Evolutionary conservation across 2,329 filamentous ascomycete genomes (phyloP), one percentile per base, ranked within the genome.

Genomic region (Apiospora kogelbergensis): DNA sequence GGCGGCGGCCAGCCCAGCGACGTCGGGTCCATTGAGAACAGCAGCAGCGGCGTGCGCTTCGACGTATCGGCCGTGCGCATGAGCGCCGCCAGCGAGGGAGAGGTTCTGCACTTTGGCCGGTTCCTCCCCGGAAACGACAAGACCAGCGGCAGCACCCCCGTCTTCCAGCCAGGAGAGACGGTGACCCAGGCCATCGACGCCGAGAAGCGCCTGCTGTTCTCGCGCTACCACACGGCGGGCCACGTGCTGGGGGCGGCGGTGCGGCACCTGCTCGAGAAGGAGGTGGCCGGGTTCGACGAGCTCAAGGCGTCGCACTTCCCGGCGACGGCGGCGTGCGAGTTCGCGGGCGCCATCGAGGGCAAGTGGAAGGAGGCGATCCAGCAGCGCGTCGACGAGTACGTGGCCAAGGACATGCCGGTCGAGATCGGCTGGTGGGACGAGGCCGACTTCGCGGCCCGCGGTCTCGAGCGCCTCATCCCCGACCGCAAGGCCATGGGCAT

Each of bases 1-100:
- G 91, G 91, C 24, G 91, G 91, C 70, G 91, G 91, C 9, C 91
- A 94, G 74, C 91, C 91, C 0, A 90, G 87, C 0, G 91, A 94
- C 71, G 82, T 84, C 13, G 91, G 91, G 24, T 80, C 76, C 48
- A 91, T 93, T 71, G 80, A 78, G 0, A 71, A 17, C 53, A 66
- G 74, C 0, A 37, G 71, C 13, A 67, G 73, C 20, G 73, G 73
- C 9, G 69, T 74, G 24, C 74, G 72, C 0, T 90, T 92, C 72
- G 74, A 81, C 24, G 88, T 93, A 10, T 79, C 78, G 3, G 80
- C 85, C 1, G 91, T 89, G 26, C 88, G 90, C 67, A 86, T 84
- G 78, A 85, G 85, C 64, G 80, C 81, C 6, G 76, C 82, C 2
- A 77, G 81, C 22, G 80, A 85, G 30, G 85, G 85, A 0, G 83